These are phyloP conservation scores for Pichia sp. DNA, from an alignment of 1,139 yeast genomes.

Conservation along the genomic window DNA sequence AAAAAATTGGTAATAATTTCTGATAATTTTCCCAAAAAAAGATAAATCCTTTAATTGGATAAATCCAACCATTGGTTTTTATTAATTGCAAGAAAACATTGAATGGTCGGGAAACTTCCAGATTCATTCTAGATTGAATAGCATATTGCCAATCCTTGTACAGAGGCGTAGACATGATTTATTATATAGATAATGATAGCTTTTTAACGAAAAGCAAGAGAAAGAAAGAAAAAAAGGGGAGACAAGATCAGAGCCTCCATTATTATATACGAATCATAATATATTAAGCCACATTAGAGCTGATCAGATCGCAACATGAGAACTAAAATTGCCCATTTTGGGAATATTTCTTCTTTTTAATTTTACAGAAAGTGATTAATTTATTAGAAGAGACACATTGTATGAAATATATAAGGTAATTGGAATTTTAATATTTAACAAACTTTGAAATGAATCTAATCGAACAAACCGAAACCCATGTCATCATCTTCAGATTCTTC, in stretches of 20 bases:
- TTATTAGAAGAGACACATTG: slow-evolving; percentile 10
- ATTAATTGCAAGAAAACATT: slow-evolving; percentile 15
- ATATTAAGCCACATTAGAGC: too few species aligned
- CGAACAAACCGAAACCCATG: slow-evolving; percentile 90
- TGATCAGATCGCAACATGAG: too few species aligned
- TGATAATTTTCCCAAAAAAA: slow-evolving; percentile 21
- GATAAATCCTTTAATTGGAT: slow-evolving; percentile 23
- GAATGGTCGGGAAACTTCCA: slow-evolving; percentile 22
- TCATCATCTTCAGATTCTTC: slow-evolving; percentile 55
- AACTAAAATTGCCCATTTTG: not conserved
- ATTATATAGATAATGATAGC: not conserved
- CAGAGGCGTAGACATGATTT: not conserved
- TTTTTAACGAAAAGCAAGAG: not conserved
- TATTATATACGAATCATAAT: too few species aligned
- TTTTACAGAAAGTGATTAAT: slow-evolving; percentile 9
- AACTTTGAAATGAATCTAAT: slow-evolving; percentile 34
- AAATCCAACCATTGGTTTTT: slow-evolving; percentile 16
- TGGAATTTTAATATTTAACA: too few species aligned
- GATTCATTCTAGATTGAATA: slow-evolving; percentile 15
- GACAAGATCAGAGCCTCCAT: not conserved
- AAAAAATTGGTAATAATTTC: slow-evolving; percentile 22
- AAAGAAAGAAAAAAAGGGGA: not conserved
- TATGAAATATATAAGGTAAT: not conserved
- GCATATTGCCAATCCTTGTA: slow-evolving; percentile 17
- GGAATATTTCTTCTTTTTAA: not conserved